Percentiles rank a stretch among this genome's conserved stretches.
Evolutionary conservation across 108 stramenopile genomes (phyloP).

Genomic region (Nitzschia inconspicua): DNA sequence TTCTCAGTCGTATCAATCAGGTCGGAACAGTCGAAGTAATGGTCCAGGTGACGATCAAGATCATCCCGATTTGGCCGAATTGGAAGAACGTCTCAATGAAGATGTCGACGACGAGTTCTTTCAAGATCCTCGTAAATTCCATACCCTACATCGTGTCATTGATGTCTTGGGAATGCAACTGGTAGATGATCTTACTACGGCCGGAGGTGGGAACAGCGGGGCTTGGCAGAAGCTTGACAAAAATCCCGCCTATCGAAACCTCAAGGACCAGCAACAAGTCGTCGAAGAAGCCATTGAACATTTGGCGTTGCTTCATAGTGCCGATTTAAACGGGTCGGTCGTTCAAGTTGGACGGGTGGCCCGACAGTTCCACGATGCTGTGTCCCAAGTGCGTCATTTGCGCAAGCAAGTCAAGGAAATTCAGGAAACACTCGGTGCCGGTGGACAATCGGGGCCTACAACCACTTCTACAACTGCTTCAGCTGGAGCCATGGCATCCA

Average conservation of each 20-base stretch:
- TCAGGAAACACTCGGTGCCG: conserved; percentile 62
- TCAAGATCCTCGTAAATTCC: conserved; percentile 63
- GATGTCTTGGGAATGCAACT: conserved; percentile 73
- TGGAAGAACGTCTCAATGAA: conserved; percentile 49
- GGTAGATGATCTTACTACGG: conserved; percentile 22
- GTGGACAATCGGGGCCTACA: background rate
- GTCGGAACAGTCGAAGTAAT: too few species aligned
- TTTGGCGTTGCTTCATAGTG: conserved; percentile 74
- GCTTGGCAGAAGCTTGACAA: conserved; percentile 11
- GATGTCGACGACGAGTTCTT: conserved; percentile 81
- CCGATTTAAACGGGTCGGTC: conserved; percentile 79
- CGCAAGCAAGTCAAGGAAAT: conserved; percentile 80
- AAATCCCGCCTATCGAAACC: conserved; percentile 51
- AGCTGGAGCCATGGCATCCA: background rate
- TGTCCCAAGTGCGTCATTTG: conserved; percentile 52
- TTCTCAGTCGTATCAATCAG: too few species aligned
- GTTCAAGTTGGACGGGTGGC: conserved; percentile 76
- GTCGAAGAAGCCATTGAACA: conserved; percentile 86
- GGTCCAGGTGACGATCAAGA: conserved; percentile 10
- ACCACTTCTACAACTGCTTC: conserved; percentile 14
- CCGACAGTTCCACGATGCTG: conserved; percentile 77
- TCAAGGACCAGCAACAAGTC: conserved; percentile 52
- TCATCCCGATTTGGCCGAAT: conserved; percentile 25
- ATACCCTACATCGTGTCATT: conserved; percentile 76
- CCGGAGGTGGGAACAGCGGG: conserved; percentile 1